Conservation (phyloP, 306 rosid genomes). For the Biancaea sappan region DNA sequence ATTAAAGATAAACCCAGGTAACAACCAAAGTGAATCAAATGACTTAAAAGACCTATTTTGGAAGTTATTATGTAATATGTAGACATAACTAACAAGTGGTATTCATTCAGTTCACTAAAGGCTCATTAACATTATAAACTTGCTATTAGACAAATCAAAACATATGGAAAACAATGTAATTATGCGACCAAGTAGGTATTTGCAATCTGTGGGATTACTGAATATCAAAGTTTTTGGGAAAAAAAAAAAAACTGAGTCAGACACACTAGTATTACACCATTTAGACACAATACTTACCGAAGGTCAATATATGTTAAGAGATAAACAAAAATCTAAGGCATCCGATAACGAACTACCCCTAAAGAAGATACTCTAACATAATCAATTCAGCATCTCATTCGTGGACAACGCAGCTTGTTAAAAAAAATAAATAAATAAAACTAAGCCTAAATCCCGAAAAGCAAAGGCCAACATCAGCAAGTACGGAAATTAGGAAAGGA, state of each 20-base stretch:
- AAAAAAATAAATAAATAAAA: no score
- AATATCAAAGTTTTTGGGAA: not conserved
- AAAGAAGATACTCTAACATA: not conserved
- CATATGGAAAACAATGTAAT: not conserved
- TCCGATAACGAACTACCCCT: not conserved
- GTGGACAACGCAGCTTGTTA: not conserved
- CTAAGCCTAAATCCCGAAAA: not conserved
- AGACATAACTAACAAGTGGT: not conserved
- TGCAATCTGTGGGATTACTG: not conserved
- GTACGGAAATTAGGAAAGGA: not conserved
- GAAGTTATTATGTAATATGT: not conserved
- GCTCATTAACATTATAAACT: not conserved
- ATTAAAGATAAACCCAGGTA: not conserved
- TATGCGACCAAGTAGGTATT: not conserved
- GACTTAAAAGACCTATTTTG: not conserved
- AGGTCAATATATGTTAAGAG: not conserved
- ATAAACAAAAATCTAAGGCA: not conserved
- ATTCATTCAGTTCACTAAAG: not conserved
- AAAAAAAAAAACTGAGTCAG: not conserved
- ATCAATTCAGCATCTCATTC: slow-evolving; percentile 4
- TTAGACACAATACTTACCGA: not conserved
- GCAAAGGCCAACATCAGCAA: not conserved
- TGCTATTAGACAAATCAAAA: not conserved
- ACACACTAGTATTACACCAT: not conserved
- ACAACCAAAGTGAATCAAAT: not conserved